Conservation (phyloP, 2,329 filamentous ascomycete species). For the Alternaria solani region DNA sequence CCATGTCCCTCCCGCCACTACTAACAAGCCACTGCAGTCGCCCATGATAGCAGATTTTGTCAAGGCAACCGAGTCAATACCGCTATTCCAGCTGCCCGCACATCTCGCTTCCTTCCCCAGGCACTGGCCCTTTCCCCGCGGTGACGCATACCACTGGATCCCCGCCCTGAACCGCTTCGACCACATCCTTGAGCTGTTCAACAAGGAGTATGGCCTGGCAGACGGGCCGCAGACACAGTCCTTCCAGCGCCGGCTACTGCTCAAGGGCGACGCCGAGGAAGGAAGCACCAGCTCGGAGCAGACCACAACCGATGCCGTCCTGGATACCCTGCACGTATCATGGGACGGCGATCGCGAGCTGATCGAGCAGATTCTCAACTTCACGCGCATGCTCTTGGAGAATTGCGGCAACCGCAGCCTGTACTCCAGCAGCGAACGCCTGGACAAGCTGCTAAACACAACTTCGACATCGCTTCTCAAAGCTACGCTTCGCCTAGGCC, state of each 20-base stretch:
- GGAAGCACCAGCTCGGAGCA: constrained; percentile 31
- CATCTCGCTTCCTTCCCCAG: constrained; percentile 82
- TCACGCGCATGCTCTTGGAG: constrained; percentile 87
- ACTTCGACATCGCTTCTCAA: constrained; percentile 82
- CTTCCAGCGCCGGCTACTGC: constrained; percentile 73
- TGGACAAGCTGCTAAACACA: constrained; percentile 89
- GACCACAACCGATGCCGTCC: constrained; percentile 58
- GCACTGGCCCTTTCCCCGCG: constrained; percentile 93
- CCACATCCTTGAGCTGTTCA: constrained; percentile 82
- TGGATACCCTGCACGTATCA: constrained; percentile 67
- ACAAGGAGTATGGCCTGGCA: constrained; percentile 78
- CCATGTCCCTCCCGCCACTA: not conserved
- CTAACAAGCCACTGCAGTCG: constrained; percentile 65
- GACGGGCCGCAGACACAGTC: constrained; percentile 81
- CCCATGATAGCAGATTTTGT: constrained; percentile 87
- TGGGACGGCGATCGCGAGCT: constrained; percentile 81
- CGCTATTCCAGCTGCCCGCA: constrained; percentile 78
- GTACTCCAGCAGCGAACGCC: constrained; percentile 89
- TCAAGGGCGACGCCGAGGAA: constrained; percentile 64
- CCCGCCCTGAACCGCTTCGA: constrained; percentile 93
- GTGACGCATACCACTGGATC: constrained; percentile 98
- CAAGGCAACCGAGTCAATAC: constrained; percentile 69
- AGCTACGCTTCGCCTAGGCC: constrained; percentile 78
- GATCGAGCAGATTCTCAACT: constrained; percentile 80
- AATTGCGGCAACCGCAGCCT: constrained; percentile 97